A percentile compares a stretch with the other conserved stretches of the same genome.
phyloP scores from a whole-genome alignment of 257 asterid species.

The Plantago ovata region DNA sequence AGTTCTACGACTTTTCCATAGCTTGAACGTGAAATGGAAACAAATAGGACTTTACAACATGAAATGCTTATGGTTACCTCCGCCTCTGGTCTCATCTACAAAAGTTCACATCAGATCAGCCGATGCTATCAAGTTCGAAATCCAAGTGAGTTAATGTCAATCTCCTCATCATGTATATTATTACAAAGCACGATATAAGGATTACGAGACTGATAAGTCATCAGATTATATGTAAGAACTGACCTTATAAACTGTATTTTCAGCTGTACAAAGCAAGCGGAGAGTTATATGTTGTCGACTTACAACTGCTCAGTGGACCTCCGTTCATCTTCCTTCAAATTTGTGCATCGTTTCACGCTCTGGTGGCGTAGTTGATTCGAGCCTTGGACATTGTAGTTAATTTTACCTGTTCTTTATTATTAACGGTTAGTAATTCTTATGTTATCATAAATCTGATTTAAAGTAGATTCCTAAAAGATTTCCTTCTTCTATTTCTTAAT shows the following conservation, averaged over 20 bases:
- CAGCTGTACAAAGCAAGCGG: conserved; percentile 55
- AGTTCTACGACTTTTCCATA: conserved; percentile 30
- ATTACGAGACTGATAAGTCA: too few relatives aligned
- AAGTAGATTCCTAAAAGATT: too few relatives aligned
- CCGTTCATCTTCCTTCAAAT: conserved; percentile 60
- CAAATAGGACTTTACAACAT: conserved; percentile 40
- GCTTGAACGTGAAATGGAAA: conserved; percentile 47
- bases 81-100: conserved; percentile 16
- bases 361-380: conserved; percentile 1
- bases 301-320: conserved; percentile 56
- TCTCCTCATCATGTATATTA: too few relatives aligned
- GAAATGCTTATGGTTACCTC: conserved; percentile 44
- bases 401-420: too few relatives aligned
- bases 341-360: conserved; percentile 50
- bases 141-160: conserved; percentile 36
- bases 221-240: too few relatives aligned
- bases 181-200: too few relatives aligned
- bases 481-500: too few relatives aligned
- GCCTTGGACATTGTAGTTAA: too few relatives aligned
- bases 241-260: neutral
- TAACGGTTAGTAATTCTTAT: too few relatives aligned
- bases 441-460: too few relatives aligned
- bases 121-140: conserved; percentile 48
- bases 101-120: conserved; percentile 16
- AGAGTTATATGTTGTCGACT: conserved; percentile 47